Evolutionary conservation across 2,329 filamentous ascomycete genomes (phyloP), one percentile per base, ranked within the genome.

Genomic region (Epichloe typhina): DNA sequence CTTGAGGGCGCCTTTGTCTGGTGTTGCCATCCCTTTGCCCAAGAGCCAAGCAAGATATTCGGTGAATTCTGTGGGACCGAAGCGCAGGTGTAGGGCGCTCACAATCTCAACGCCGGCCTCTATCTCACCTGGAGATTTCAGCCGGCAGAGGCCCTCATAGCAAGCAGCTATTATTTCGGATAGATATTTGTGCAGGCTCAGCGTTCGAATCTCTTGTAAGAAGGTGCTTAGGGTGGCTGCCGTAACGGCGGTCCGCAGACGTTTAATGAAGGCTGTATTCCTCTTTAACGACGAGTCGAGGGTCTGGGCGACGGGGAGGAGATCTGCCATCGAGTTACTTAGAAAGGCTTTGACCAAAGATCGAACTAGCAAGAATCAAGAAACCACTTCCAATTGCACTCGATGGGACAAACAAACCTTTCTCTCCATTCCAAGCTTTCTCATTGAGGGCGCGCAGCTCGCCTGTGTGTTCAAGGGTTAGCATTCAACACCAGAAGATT

Each of bases 191-290:
- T 91, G 88, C 47, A 97, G 77, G 58, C 90, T 96, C 31, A 97
- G 76, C 26, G 88, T 86, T 60, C 86, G 84, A 60, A 95, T 90
- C 64, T 97, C 91, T 65, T 91, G 82, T 46, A 95, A 72, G 69
- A 97, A 95, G 53, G 88, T 93, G 57, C 79, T 74, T 50, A 90
- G 81, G 50, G 86, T 87, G 51, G 88, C 76, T 46, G 87, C 72
- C 56, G 86, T 90, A 56, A 97, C 83, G 53, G 88, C 87, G 52
- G 91, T 96, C 59, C 91, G 87, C 51, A 97, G 76, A 62, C 91
- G 88, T 70, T 95, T 96, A 64, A 97, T 97, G 67, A 97, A 96
- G 57, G 90, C 89, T 4, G 91, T 97, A 62, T 97, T 97, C 74
- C 96, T 97, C 72, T 95, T 96, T 67, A 97, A 76, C 48, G 90